phyloP scores from a whole-genome alignment of 2,329 filamentous ascomycete species.

The Bipolaris zeicola region DNA sequence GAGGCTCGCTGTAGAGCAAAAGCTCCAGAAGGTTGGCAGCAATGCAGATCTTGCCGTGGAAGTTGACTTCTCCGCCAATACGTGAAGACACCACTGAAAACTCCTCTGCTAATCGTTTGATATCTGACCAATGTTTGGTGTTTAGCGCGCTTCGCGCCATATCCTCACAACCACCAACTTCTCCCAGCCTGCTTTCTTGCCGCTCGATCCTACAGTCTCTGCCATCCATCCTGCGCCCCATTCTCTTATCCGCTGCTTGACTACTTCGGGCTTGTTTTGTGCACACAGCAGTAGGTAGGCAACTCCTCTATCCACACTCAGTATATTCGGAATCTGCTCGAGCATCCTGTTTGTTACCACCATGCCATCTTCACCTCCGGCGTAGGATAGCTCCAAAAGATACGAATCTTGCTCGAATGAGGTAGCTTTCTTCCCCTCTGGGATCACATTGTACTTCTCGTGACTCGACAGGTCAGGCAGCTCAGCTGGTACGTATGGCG shows the following conservation, averaged over 20 bases:
- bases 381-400: conserved; percentile 83
- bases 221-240: conserved; percentile 72
- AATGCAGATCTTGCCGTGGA: conserved; percentile 11
- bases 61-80: conserved; percentile 13
- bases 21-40: no score
- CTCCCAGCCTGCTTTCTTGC: conserved; percentile 91
- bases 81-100: neutral
- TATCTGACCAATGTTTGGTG: neutral
- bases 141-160: conserved; percentile 60
- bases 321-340: conserved; percentile 66
- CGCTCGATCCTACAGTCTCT: conserved; percentile 79
- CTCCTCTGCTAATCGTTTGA: neutral
- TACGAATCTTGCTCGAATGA: conserved; percentile 80
- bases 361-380: conserved; percentile 90
- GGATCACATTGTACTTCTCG: conserved; percentile 35
- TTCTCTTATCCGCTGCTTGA: conserved; percentile 65
- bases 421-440: conserved; percentile 30
- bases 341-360: conserved; percentile 85
- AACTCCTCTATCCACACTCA: conserved; percentile 70
- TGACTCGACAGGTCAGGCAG: conserved; percentile 63
- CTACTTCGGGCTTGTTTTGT: conserved; percentile 81
- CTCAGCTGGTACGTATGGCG: conserved; percentile 90
- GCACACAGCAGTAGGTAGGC: conserved; percentile 90
- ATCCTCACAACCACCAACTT: conserved; percentile 87
- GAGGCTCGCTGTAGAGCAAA: no score